These are phyloP conservation scores for Exserohilum turcica DNA, from an alignment of 2,329 filamentous ascomycete species.

Conservation along the genomic window DNA sequence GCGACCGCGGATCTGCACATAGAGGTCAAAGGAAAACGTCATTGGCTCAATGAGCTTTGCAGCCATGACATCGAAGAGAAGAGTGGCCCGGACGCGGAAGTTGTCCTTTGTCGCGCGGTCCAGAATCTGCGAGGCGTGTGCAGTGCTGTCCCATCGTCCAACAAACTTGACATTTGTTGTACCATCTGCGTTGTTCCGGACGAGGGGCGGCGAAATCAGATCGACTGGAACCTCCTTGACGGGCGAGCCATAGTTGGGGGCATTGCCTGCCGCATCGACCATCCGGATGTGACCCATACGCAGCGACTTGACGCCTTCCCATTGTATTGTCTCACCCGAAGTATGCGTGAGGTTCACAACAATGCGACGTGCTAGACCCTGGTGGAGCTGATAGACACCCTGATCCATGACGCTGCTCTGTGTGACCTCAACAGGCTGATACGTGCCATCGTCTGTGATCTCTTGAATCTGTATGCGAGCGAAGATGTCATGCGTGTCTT, in stretches of 20 bases:
- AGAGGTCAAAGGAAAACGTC: slow-evolving; percentile 80
- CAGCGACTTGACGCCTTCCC: slow-evolving; percentile 79
- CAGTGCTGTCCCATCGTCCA: slow-evolving; percentile 96
- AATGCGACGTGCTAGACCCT: slow-evolving; percentile 88
- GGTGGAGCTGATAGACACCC: slow-evolving; percentile 94
- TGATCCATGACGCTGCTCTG: slow-evolving; percentile 81
- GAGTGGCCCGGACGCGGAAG: slow-evolving; percentile 84
- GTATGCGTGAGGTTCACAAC: slow-evolving; percentile 89
- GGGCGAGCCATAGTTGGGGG: slow-evolving; percentile 73
- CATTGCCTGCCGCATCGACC: slow-evolving; percentile 82
- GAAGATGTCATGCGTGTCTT: slow-evolving; percentile 93
- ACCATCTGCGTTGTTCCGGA: slow-evolving; percentile 86
- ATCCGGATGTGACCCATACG: slow-evolving; percentile 82
- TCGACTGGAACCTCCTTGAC: slow-evolving; percentile 78
- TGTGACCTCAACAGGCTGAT: slow-evolving; percentile 89
- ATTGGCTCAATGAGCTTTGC: slow-evolving; percentile 86
- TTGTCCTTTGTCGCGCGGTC: slow-evolving; percentile 92
- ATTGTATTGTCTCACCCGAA: slow-evolving; percentile 84
- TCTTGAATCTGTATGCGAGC: slow-evolving; percentile 87
- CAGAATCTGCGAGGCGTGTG: slow-evolving; percentile 90
- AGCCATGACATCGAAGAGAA: slow-evolving; percentile 85
- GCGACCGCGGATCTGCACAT: slow-evolving; percentile 81
- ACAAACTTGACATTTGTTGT: slow-evolving; percentile 83
- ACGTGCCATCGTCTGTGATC: slow-evolving; percentile 87
- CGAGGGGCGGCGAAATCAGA: slow-evolving; percentile 75